These are phyloP conservation scores for Cercospora nicotianae DNA, from an alignment of 2,329 filamentous ascomycete species.

Conservation along the genomic window DNA sequence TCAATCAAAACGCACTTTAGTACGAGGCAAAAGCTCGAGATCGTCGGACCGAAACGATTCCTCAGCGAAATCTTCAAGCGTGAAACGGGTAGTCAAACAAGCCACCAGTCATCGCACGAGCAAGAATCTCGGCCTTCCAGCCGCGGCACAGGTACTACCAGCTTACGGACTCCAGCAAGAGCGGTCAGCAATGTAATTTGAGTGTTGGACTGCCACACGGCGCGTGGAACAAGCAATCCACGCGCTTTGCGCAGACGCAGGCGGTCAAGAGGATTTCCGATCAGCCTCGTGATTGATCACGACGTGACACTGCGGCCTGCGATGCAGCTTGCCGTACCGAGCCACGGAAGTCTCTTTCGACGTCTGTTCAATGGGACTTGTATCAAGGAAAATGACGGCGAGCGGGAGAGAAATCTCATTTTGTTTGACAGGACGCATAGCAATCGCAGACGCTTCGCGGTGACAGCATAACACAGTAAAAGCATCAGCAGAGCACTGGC, in stretches of 20 bases:
- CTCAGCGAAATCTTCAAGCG: slow-evolving; percentile 65
- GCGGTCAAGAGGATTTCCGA: slow-evolving; percentile 6
- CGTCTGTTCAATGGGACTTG: slow-evolving; percentile 12
- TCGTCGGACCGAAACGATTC: slow-evolving; percentile 61
- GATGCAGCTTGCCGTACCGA: slow-evolving; percentile 28
- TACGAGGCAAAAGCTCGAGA: slow-evolving; percentile 58
- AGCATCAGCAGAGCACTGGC: slow-evolving; percentile 20
- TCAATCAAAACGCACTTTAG: slow-evolving; percentile 78
- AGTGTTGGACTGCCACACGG: slow-evolving; percentile 9
- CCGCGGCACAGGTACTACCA: slow-evolving; percentile 23
- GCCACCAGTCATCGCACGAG: slow-evolving; percentile 26
- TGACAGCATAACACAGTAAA: slow-evolving; percentile 18
- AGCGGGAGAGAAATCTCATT: slow-evolving; percentile 10
- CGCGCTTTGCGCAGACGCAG: slow-evolving; percentile 1
- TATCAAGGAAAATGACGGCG: slow-evolving; percentile 9
- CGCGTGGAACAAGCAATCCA: slow-evolving; percentile 7
- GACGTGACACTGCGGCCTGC: slow-evolving; percentile 21
- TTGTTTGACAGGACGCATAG: slow-evolving; percentile 26
- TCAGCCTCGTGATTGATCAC: slow-evolving; percentile 11
- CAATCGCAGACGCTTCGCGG: slow-evolving; percentile 28
- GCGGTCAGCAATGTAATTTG: slow-evolving; percentile 16
- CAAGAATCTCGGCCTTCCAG: slow-evolving; percentile 27
- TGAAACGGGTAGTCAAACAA: slow-evolving; percentile 33
- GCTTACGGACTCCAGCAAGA: slow-evolving; percentile 6
- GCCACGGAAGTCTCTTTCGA: slow-evolving; percentile 24